Conservation (phyloP, 768 basidiomycete genomes). For the Xerocomellus intermedius region DNA sequence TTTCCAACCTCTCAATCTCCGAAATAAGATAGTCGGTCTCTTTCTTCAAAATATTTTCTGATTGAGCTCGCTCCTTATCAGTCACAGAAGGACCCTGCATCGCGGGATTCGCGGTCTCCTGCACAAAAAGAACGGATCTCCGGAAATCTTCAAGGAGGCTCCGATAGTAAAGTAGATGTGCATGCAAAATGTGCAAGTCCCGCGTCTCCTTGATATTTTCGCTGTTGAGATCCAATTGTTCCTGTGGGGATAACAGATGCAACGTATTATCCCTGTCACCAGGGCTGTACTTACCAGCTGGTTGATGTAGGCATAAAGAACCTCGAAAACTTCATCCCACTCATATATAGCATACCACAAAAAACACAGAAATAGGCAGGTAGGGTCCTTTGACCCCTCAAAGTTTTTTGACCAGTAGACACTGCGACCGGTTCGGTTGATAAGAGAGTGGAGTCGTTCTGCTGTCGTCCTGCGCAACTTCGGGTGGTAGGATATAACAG, state of each 20-base stretch:
- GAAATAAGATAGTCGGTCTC: slow-evolving; percentile 48
- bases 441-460: slow-evolving; percentile 26
- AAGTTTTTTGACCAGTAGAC: slow-evolving; percentile 36
- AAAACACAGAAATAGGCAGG: slow-evolving; percentile 50
- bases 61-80: slow-evolving; percentile 12
- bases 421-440: slow-evolving; percentile 30
- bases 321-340: slow-evolving; percentile 60
- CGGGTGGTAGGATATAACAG: slow-evolving; percentile 34
- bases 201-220: slow-evolving; percentile 46
- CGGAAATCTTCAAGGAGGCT: slow-evolving; percentile 53
- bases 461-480: slow-evolving; percentile 21
- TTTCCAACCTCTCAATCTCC: slow-evolving; percentile 50
- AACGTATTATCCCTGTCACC: not conserved
- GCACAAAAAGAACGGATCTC: slow-evolving; percentile 50
- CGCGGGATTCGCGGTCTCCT: slow-evolving; percentile 48
- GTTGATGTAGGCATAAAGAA: slow-evolving; percentile 49
- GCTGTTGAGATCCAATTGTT: slow-evolving; percentile 41
- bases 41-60: slow-evolving; percentile 37
- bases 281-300: slow-evolving; percentile 39
- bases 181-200: slow-evolving; percentile 55
- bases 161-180: slow-evolving; percentile 56
- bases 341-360: slow-evolving; percentile 62
- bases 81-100: slow-evolving; percentile 32
- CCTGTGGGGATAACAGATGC: slow-evolving; percentile 31
- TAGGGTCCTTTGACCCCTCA: slow-evolving; percentile 41